These are phyloP conservation scores for Bisporella sp. DNA, from an alignment of 2,329 filamentous ascomycete genomes.

Conservation along the genomic window DNA sequence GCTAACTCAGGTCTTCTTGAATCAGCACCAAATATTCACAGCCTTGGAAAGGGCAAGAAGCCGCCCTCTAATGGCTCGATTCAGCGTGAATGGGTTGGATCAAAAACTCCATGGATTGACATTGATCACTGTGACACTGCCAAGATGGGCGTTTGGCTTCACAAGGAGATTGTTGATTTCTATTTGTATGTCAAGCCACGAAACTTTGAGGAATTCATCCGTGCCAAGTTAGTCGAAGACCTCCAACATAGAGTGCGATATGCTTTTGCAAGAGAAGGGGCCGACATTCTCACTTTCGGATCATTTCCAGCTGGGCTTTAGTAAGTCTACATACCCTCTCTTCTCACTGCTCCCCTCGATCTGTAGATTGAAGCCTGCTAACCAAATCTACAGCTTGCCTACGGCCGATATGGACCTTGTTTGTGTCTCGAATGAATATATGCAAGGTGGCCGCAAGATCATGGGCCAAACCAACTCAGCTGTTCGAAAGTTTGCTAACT, in stretches of 20 bases:
- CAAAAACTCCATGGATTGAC: constrained; percentile 55
- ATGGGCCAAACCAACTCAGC: constrained; percentile 28
- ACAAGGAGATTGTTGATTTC: constrained; percentile 87
- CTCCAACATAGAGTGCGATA: constrained; percentile 53
- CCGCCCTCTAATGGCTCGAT: constrained; percentile 24
- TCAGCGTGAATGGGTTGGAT: constrained; percentile 34
- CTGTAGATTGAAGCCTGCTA: background rate
- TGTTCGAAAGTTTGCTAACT: constrained; percentile 55
- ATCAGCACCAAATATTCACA: constrained; percentile 22
- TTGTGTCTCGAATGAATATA: constrained; percentile 57
- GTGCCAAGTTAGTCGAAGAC: constrained; percentile 63
- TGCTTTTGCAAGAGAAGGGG: constrained; percentile 40
- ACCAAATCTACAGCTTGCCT: constrained; percentile 38
- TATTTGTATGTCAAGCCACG: constrained; percentile 77
- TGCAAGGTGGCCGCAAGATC: constrained; percentile 42
- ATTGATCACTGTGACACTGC: constrained; percentile 46
- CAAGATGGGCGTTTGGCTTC: constrained; percentile 58
- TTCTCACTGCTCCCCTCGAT: background rate
- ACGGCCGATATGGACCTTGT: constrained; percentile 94
- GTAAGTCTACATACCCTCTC: background rate
- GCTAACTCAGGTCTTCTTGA: constrained; percentile 51
- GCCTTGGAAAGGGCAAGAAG: constrained; percentile 13
- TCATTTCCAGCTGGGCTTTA: constrained; percentile 82
- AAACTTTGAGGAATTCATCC: constrained; percentile 69
- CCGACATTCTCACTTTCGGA: constrained; percentile 72